phyloP scores from a whole-genome alignment of 2,329 filamentous ascomycete genomes.

The Didymella segeticola region DNA sequence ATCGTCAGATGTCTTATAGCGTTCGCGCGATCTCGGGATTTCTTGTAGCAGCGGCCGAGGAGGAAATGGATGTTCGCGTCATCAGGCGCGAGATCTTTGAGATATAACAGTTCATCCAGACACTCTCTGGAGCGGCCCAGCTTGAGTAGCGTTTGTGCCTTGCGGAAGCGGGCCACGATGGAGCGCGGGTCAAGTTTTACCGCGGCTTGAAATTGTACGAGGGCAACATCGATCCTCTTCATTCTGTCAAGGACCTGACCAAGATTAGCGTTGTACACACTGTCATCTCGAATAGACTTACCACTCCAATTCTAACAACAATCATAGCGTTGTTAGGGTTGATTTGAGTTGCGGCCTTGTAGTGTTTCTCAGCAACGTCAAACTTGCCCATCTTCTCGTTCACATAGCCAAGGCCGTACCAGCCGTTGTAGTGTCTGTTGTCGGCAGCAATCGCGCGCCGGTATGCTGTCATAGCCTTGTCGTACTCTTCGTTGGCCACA shows the following conservation, averaged over 20 bases:
- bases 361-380: constrained; percentile 90
- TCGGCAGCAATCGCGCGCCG: constrained; percentile 86
- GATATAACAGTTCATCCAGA: constrained; percentile 79
- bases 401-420: constrained; percentile 84
- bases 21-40: constrained; percentile 65
- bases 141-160: constrained; percentile 84
- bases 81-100: constrained; percentile 91
- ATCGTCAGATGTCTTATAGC: constrained; percentile 96
- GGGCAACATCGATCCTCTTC: constrained; percentile 78
- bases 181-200: constrained; percentile 81
- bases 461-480: constrained; percentile 89
- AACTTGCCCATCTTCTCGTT: constrained; percentile 91
- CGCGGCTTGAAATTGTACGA: constrained; percentile 82
- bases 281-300: constrained; percentile 49
- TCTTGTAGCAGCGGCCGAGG: constrained; percentile 77
- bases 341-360: constrained; percentile 83
- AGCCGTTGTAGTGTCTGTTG: constrained; percentile 94
- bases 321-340: constrained; percentile 94
- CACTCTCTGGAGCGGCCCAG: constrained; percentile 74
- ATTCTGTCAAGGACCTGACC: constrained; percentile 74
- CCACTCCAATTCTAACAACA: constrained; percentile 88
- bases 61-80: constrained; percentile 96
- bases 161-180: constrained; percentile 88
- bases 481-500: constrained; percentile 94
- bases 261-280: neutral